These are phyloP conservation scores for Fusarium nodosum DNA, from an alignment of 2,329 filamentous ascomycete genomes.

Conservation along the genomic window DNA sequence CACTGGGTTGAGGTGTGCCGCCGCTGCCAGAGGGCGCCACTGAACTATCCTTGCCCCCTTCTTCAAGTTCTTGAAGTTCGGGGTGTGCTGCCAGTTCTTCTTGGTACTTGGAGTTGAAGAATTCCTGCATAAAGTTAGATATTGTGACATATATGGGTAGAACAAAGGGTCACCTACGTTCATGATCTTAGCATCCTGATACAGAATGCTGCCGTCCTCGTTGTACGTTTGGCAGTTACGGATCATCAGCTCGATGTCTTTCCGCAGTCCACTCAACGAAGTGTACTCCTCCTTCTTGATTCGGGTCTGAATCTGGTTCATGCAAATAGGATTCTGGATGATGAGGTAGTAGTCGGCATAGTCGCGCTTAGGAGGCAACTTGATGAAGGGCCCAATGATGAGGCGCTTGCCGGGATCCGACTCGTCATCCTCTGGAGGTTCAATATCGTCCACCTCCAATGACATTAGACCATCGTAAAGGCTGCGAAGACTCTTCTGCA, in stretches of 20 bases:
- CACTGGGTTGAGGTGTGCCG: constrained; percentile 74
- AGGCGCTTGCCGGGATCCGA: constrained; percentile 75
- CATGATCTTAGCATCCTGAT: constrained; percentile 91
- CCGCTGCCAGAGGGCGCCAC: constrained; percentile 68
- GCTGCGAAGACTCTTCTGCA: constrained; percentile 83
- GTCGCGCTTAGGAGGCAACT: constrained; percentile 87
- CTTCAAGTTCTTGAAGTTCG: constrained; percentile 69
- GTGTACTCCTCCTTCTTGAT: constrained; percentile 97
- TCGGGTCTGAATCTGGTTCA: constrained; percentile 94
- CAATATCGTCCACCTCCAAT: constrained; percentile 82
- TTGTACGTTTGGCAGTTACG: constrained; percentile 96
- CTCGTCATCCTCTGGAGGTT: constrained; percentile 70
- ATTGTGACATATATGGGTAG: not conserved
- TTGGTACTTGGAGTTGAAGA: constrained; percentile 67
- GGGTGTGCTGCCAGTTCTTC: constrained; percentile 67
- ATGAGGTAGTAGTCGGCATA: constrained; percentile 97
- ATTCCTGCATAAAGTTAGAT: constrained; percentile 64
- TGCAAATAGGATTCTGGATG: constrained; percentile 92
- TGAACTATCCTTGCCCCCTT: constrained; percentile 57
- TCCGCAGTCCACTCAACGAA: constrained; percentile 81
- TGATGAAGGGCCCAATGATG: constrained; percentile 94
- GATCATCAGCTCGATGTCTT: constrained; percentile 87
- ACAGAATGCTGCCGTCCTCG: constrained; percentile 92
- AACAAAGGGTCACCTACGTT: constrained; percentile 69
- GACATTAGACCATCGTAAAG: constrained; percentile 86